Percentiles rank a stretch among this genome's conserved stretches.
Conservation (phyloP, 208 protist genomes). For the Dictyostelium gargantuum region DNA sequence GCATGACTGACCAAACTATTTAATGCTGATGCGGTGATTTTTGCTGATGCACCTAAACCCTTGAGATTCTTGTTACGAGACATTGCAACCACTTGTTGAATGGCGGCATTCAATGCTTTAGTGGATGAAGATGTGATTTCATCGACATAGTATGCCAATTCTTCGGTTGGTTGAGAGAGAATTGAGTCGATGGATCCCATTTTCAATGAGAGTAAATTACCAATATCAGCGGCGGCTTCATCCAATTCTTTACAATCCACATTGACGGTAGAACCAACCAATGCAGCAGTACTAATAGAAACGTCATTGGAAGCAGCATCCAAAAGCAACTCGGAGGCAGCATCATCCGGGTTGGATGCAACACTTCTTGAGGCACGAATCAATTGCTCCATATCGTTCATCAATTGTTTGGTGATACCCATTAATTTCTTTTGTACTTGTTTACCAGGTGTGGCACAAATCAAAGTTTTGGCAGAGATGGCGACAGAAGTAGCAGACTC, state of each 20-base stretch:
- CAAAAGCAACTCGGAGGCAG: background rate
- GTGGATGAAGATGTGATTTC: background rate
- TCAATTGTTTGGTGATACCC: slow-evolving; percentile 32
- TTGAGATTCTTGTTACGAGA: slow-evolving; percentile 40
- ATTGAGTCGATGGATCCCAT: background rate
- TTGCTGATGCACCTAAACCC: slow-evolving; percentile 29
- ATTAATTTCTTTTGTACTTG: slow-evolving; percentile 54
- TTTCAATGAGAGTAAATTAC: background rate
- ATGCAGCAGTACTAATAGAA: background rate
- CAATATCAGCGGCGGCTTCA: slow-evolving; percentile 31
- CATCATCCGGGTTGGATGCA: slow-evolving; percentile 2
- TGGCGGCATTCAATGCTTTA: slow-evolving; percentile 47
- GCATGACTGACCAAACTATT: background rate
- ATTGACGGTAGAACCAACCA: slow-evolving; percentile 34
- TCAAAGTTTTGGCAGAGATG: background rate
- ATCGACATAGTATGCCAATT: background rate
- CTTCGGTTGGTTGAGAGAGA: background rate
- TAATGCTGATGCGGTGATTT: background rate
- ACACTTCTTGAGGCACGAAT: slow-evolving; percentile 12
- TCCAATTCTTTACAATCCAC: slow-evolving; percentile 63
- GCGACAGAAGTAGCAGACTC: background rate
- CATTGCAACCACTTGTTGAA: slow-evolving; percentile 29
- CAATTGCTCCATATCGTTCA: slow-evolving; percentile 55
- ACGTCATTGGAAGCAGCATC: slow-evolving; percentile 22
- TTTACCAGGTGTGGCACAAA: slow-evolving; percentile 1